Conservation (phyloP, 148 eudicot genomes). For the Vaccinium darrowii region DNA sequence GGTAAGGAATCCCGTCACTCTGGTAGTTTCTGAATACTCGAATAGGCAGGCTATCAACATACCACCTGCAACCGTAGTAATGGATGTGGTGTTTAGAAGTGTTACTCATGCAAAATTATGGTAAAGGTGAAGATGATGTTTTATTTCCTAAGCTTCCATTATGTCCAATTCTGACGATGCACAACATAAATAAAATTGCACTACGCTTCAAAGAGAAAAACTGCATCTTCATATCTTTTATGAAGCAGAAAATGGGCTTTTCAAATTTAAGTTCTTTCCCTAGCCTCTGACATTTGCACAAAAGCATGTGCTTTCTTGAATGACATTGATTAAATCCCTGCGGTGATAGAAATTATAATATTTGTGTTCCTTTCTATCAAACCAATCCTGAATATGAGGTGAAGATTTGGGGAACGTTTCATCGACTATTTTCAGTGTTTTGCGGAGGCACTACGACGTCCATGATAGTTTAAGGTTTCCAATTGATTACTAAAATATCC, state of each 20-base stretch:
- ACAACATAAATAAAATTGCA: neutral
- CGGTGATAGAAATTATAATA: neutral
- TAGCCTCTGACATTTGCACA: neutral
- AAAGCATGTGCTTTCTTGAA: neutral
- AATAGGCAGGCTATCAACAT: constrained; percentile 52
- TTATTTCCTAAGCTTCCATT: neutral
- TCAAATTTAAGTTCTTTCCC: neutral
- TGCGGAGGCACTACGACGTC: no score
- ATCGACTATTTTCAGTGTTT: no score
- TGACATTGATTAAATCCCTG: neutral
- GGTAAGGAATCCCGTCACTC: constrained; percentile 44
- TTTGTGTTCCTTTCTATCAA: neutral
- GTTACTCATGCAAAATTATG: neutral
- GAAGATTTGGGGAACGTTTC: no score
- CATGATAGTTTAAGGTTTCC: no score
- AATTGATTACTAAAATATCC: no score
- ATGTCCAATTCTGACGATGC: neutral
- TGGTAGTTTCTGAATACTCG: constrained; percentile 64
- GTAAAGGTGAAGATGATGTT: neutral
- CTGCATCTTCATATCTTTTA: neutral
- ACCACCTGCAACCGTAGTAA: constrained; percentile 51
- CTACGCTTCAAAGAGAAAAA: neutral
- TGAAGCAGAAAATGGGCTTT: neutral
- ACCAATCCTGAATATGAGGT: neutral
- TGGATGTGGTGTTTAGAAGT: neutral